Percentiles rank a stretch among this genome's conserved stretches.
phyloP scores from a whole-genome alignment of 148 eudicot species.

The Vaccinium corymbosum region DNA sequence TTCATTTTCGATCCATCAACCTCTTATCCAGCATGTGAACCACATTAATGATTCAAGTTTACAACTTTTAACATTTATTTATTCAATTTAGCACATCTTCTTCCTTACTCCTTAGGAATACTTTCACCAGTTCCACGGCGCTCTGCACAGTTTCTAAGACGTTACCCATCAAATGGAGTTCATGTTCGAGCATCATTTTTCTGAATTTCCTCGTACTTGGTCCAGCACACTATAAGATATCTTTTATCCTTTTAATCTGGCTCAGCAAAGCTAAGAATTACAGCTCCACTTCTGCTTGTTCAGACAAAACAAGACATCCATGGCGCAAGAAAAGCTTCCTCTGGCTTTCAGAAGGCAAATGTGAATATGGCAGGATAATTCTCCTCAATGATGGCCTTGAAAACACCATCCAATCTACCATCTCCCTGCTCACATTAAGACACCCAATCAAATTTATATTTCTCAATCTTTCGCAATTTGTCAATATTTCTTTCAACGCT shows the following conservation, averaged over 20 bases:
- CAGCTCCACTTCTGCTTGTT: neutral
- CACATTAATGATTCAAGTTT: neutral
- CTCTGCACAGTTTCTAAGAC: neutral
- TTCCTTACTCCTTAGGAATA: no score
- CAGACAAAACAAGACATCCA: constrained; percentile 40
- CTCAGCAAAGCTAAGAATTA: neutral
- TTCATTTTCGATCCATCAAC: neutral
- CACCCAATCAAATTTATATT: constrained; percentile 50
- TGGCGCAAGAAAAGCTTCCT: constrained; percentile 41
- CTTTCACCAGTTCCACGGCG: neutral
- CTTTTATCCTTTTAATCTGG: neutral
- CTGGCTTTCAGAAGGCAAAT: constrained; percentile 15
- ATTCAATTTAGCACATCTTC: neutral
- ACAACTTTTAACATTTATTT: neutral
- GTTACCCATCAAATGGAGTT: neutral
- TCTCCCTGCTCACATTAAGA: constrained; percentile 25
- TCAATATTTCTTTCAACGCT: constrained; percentile 15
- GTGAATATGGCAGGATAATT: no score
- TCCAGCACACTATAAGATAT: no score
- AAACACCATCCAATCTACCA: constrained; percentile 27
- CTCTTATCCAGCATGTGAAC: neutral
- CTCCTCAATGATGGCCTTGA: no score
- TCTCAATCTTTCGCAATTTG: constrained; percentile 42
- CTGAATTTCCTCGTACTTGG: neutral
- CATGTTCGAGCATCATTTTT: neutral